Evolutionary conservation across 2,329 filamentous ascomycete genomes (phyloP), one percentile per base, ranked within the genome.

Genomic region (Ceratocystis cubensis): DNA sequence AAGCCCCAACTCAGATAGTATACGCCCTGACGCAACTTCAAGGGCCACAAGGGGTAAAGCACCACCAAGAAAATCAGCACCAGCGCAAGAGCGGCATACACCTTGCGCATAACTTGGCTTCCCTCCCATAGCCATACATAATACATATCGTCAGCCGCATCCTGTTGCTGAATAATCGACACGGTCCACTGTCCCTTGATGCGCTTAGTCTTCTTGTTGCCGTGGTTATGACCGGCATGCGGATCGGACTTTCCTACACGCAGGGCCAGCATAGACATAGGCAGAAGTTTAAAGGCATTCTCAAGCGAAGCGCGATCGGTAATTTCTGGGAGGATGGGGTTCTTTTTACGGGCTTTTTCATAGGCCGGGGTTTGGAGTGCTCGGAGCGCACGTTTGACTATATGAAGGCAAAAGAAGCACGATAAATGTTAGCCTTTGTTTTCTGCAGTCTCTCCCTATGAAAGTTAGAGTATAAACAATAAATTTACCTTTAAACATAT

Each of bases 121-220:
- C 93, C 93, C 73, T 99, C 94, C 76, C 92, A 97, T 65, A 99
- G 80, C 91, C 93, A 99, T 69, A 93, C 88, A 74, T 97, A 99
- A 80, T 99, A 93, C 81, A 94, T 86, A 48, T 93, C 89, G 67
- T 94, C 89, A 62, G 78, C 79, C 67, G 87, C 88, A 73, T 97
- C 93, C 76, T 99, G 94, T 77, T 99, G 93, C 72, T 93, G 91
- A 77, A 96, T 92, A 71, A 99, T 93, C 74, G 87, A 88, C 69
- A 99, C 94, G 2, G 87, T 96, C 94, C 94, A 99, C 37, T 94
- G 84, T 30, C 94, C 94, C 82, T 99, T 99, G 74, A 94, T 82
- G 65, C 91, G 87, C 82, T 96, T 97, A 70, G 86, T 83, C 72
- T 87, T 86, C 78, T 91, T 90, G 71, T 81, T 77, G 73, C 88